Conservation (phyloP, 768 basidiomycete species). For the Suillus subluteus region DNA sequence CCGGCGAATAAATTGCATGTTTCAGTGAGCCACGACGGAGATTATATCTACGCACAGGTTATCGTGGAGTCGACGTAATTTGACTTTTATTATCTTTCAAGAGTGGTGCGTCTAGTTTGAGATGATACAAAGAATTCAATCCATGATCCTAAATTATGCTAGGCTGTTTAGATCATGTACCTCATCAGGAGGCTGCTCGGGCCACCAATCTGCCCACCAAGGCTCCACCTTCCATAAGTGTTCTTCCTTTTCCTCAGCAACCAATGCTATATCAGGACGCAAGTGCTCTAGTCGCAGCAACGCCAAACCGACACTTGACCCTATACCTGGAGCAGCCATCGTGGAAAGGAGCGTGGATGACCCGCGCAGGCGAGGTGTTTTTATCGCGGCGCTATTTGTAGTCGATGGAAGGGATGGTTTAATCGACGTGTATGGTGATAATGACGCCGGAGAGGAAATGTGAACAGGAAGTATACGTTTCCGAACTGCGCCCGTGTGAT, state of each 20-base stretch:
- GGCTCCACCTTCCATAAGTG: slow-evolving; percentile 50
- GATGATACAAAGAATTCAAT: slow-evolving; percentile 8
- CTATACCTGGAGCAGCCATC: slow-evolving; percentile 31
- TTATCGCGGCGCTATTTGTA: slow-evolving; percentile 35
- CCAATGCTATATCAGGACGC: slow-evolving; percentile 29
- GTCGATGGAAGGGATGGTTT: slow-evolving; percentile 23
- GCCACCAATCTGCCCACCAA: slow-evolving; percentile 76
- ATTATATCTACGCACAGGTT: slow-evolving; percentile 73
- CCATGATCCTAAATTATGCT: slow-evolving; percentile 10
- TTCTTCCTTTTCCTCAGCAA: slow-evolving; percentile 33
- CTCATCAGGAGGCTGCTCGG: slow-evolving; percentile 30
- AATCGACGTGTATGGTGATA: slow-evolving; percentile 27
- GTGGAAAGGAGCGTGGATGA: slow-evolving; percentile 76
- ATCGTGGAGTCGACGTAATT: slow-evolving; percentile 48
- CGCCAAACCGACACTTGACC: slow-evolving; percentile 68
- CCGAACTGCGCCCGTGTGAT: slow-evolving; percentile 89
- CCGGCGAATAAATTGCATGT: slow-evolving; percentile 49
- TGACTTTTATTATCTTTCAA: background rate
- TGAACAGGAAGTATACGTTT: slow-evolving; percentile 89
- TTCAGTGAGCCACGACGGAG: slow-evolving; percentile 83
- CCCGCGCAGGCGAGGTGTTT: slow-evolving; percentile 63
- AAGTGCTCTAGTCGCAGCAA: slow-evolving; percentile 78
- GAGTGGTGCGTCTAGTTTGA: slow-evolving; percentile 1
- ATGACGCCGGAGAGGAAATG: slow-evolving; percentile 44
- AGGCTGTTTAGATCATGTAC: slow-evolving; percentile 21